These are phyloP conservation scores for Bullera alba DNA, from an alignment of 768 basidiomycete genomes.

Conservation along the genomic window DNA sequence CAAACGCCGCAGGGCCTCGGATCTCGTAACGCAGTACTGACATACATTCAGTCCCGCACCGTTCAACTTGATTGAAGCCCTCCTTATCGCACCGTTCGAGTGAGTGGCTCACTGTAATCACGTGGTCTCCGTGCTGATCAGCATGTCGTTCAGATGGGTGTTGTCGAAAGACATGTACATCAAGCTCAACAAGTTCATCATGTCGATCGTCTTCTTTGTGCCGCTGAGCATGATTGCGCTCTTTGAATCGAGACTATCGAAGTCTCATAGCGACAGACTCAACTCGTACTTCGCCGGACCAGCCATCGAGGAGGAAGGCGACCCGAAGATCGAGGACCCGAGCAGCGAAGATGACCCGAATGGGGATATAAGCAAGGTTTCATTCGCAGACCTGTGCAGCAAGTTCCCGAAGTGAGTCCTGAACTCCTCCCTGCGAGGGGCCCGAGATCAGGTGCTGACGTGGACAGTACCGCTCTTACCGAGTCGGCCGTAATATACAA, in stretches of 20 bases:
- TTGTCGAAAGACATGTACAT: conserved; percentile 57
- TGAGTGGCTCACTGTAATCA: conserved; percentile 48
- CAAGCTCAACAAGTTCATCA: conserved; percentile 70
- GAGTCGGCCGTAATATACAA: conserved; percentile 30
- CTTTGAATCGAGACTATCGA: conserved; percentile 56
- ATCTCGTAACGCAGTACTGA: conserved; percentile 7
- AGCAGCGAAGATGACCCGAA: conserved; percentile 70
- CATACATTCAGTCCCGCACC: conserved; percentile 58
- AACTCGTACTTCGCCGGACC: conserved; percentile 27
- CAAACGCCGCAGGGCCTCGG: too few relatives aligned
- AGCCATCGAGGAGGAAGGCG: conserved; percentile 37
- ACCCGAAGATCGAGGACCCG: conserved; percentile 56
- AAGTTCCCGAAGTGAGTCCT: conserved; percentile 43
- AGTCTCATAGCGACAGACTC: conserved; percentile 20
- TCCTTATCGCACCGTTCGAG: conserved; percentile 81
- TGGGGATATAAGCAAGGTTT: conserved; percentile 53
- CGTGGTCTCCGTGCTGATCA: neutral
- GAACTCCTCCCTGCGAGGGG: neutral
- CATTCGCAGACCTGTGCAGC: conserved; percentile 30
- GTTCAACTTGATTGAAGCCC: conserved; percentile 76
- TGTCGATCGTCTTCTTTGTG: conserved; percentile 73
- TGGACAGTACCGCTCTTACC: conserved; percentile 38
- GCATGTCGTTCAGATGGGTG: conserved; percentile 30
- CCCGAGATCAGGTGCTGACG: neutral
- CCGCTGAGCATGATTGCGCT: conserved; percentile 69